These are phyloP conservation scores for Poa pratensis DNA, from an alignment of 176 grass and related monocot species.

Conservation along the genomic window DNA sequence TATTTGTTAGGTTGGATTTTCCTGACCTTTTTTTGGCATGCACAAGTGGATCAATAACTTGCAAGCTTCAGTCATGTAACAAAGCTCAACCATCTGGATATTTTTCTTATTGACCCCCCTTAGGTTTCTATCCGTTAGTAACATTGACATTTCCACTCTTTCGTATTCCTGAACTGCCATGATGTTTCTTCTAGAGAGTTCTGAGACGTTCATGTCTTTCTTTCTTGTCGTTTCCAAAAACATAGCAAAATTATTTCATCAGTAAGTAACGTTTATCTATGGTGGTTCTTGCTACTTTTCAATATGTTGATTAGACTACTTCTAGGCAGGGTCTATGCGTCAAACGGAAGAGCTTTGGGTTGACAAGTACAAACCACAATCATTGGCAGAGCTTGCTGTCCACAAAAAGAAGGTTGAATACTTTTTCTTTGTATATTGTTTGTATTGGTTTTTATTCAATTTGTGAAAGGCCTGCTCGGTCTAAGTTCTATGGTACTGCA, in stretches of 20 bases:
- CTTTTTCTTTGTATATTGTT: constrained; percentile 37
- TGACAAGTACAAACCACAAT: constrained; percentile 90
- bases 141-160: constrained; percentile 12
- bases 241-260: background rate
- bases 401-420: constrained; percentile 91
- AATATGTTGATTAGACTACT: constrained; percentile 58
- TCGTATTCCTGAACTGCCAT: background rate
- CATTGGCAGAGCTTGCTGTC: constrained; percentile 70
- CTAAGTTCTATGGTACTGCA: constrained; percentile 15
- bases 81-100: background rate
- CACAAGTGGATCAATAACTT: background rate
- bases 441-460: constrained; percentile 15
- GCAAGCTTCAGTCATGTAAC: too few relatives aligned
- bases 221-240: background rate
- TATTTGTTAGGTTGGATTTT: too few relatives aligned
- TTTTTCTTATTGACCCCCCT: background rate
- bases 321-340: constrained; percentile 66
- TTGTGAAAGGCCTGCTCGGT: constrained; percentile 13
- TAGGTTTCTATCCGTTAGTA: background rate
- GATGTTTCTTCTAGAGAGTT: constrained; percentile 26
- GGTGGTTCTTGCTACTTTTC: constrained; percentile 1
- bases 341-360: constrained; percentile 81
- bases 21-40: background rate
- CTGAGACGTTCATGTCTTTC: background rate
- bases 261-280: background rate